A percentile compares a stretch with the other conserved stretches of the same genome.
These are phyloP conservation scores for Saccharomyces hybrid DNA, from an alignment of 1,139 yeast genomes.

Conservation along the genomic window DNA sequence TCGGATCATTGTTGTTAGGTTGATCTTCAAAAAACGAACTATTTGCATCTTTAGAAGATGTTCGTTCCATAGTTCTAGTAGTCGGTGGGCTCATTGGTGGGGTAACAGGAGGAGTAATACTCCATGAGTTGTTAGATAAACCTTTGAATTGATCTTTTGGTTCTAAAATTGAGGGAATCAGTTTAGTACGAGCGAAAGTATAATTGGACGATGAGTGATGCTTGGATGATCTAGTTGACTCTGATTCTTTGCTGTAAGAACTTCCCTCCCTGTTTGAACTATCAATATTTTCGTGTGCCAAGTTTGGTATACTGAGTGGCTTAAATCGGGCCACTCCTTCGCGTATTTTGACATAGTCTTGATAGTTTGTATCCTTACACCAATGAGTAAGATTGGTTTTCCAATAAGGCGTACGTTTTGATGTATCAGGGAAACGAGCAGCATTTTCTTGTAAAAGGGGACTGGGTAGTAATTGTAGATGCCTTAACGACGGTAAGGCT, in stretches of 20 bases:
- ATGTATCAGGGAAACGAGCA: constrained; percentile 30
- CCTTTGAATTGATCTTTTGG: constrained; percentile 24
- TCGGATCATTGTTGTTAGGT: neutral
- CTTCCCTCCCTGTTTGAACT: constrained; percentile 2
- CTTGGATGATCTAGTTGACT: neutral
- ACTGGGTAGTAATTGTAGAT: constrained; percentile 28
- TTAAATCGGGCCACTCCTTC: constrained; percentile 19
- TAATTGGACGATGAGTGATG: neutral
- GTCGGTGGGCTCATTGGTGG: constrained; percentile 30
- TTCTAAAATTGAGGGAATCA: constrained; percentile 22
- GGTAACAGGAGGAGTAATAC: constrained; percentile 22
- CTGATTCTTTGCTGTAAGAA: neutral
- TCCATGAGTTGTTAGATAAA: constrained; percentile 15
- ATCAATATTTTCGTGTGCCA: constrained; percentile 6
- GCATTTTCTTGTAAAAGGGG: constrained; percentile 27
- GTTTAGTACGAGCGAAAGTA: neutral
- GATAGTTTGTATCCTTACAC: constrained; percentile 30
- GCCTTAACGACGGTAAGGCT: constrained; percentile 26
- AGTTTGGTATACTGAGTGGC: constrained; percentile 4
- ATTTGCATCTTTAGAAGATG: constrained; percentile 2
- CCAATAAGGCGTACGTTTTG: constrained; percentile 28
- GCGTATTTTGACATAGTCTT: constrained; percentile 25
- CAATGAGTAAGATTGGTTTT: constrained; percentile 26
- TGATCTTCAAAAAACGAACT: neutral
- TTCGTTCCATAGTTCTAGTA: constrained; percentile 1